phyloP scores from a whole-genome alignment of 148 eudicot genomes.

The Rhododendron henanense region DNA sequence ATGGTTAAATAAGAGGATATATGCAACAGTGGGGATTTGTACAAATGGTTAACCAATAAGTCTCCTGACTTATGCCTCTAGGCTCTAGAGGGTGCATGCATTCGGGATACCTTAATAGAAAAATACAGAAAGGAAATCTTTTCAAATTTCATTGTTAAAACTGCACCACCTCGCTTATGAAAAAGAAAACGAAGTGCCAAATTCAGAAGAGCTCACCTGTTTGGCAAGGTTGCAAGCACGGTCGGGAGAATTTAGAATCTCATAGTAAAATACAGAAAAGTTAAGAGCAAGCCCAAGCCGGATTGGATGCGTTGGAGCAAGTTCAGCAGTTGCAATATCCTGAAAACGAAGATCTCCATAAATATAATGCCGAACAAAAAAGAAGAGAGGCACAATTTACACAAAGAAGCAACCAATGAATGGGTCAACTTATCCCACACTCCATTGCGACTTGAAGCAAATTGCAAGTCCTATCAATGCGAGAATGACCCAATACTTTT shows the following conservation, averaged over 20 bases:
- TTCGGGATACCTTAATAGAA: not conserved
- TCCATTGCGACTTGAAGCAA: not conserved
- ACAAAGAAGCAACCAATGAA: not conserved
- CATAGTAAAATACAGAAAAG: slow-evolving; percentile 6
- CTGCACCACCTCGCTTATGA: not conserved
- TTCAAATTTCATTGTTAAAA: not conserved
- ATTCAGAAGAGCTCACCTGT: not conserved
- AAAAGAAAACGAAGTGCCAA: not conserved
- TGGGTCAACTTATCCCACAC: not conserved
- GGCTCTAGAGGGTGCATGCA: not conserved
- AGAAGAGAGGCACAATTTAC: not conserved
- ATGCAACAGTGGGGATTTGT: not conserved
- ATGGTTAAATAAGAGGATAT: not conserved
- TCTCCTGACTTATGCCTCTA: not conserved
- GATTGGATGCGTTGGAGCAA: slow-evolving; percentile 15
- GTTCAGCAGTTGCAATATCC: slow-evolving; percentile 11
- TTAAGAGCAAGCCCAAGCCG: slow-evolving; percentile 9
- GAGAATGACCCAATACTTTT: not conserved
- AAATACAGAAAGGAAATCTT: not conserved
- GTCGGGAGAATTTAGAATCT: slow-evolving; percentile 8
- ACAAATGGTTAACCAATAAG: not conserved
- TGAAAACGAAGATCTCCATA: not conserved
- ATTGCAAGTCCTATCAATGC: not conserved
- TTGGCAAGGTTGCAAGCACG: not conserved
- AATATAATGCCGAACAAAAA: not conserved